Evolutionary conservation across 345 rosid species (phyloP).

Genomic region (Hibiscus tridactylites): DNA sequence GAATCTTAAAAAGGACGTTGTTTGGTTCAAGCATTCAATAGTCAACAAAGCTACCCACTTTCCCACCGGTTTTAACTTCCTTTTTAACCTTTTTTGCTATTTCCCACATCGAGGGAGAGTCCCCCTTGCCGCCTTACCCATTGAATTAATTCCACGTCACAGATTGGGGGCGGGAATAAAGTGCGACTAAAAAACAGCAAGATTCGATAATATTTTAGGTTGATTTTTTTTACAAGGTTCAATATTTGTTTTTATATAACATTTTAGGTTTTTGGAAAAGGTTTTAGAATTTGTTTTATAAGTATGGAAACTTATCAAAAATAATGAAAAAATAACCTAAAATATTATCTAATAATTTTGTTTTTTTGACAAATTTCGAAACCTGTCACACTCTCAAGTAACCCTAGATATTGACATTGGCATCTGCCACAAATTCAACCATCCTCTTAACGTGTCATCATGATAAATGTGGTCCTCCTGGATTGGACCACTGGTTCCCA

Average conservation of each 20-base stretch:
- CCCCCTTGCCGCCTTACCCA: neutral
- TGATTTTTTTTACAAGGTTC: no score
- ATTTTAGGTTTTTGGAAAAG: no score
- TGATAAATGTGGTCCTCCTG: neutral
- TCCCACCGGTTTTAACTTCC: neutral
- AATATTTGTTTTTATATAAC: no score
- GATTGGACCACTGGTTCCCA: neutral
- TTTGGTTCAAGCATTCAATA: neutral
- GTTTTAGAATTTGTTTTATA: no score
- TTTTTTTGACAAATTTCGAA: no score
- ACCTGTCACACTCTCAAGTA: no score
- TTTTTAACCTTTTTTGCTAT: neutral
- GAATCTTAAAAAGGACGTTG: constrained; percentile 6
- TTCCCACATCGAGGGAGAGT: neutral
- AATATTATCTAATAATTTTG: no score
- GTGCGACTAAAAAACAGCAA: no score
- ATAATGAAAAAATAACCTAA: no score
- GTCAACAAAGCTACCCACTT: neutral
- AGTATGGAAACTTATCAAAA: no score
- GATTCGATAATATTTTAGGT: no score
- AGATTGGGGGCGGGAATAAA: no score
- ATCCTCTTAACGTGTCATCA: neutral
- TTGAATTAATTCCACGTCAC: neutral
- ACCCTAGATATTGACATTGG: neutral
- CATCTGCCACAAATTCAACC: neutral